Conservation (phyloP, 495 filamentous ascomycete species). For the Podospora sp. region DNA sequence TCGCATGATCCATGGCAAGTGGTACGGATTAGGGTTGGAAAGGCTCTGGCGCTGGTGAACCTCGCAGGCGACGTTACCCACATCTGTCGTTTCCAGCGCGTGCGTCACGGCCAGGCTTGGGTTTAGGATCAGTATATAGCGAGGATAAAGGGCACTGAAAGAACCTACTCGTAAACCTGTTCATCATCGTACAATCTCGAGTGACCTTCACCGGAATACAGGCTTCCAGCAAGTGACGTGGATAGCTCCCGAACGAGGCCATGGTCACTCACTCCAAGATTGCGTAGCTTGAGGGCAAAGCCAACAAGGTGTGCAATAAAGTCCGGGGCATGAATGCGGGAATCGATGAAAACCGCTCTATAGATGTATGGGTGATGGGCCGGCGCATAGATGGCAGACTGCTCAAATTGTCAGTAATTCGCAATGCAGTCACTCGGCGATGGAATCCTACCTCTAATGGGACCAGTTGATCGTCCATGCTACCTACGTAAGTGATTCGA, state of each 20-base stretch:
- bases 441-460: constrained; percentile 72
- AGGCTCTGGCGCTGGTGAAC: constrained; percentile 37
- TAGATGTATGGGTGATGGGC: constrained; percentile 89
- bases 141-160: background rate
- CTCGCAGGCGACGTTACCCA: constrained; percentile 56
- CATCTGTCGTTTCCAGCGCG: constrained; percentile 77
- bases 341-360: constrained; percentile 92
- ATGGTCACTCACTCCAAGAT: constrained; percentile 88
- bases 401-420: constrained; percentile 5
- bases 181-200: constrained; percentile 89
- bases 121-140: constrained; percentile 11
- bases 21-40: constrained; percentile 76
- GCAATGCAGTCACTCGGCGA: constrained; percentile 26
- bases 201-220: constrained; percentile 92
- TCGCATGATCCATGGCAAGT: constrained; percentile 91
- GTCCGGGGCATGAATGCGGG: constrained; percentile 87
- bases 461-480: constrained; percentile 95
- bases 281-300: constrained; percentile 89
- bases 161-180: constrained; percentile 77
- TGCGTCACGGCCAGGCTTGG: constrained; percentile 77
- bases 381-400: constrained; percentile 84
- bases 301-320: constrained; percentile 92
- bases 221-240: constrained; percentile 81
- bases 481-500: constrained; percentile 81
- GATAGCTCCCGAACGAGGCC: constrained; percentile 91